Evolutionary conservation across 177 flowering plant species (phyloP), one percentile per base, ranked within the genome.

Genomic region (Vitis hybrid): DNA sequence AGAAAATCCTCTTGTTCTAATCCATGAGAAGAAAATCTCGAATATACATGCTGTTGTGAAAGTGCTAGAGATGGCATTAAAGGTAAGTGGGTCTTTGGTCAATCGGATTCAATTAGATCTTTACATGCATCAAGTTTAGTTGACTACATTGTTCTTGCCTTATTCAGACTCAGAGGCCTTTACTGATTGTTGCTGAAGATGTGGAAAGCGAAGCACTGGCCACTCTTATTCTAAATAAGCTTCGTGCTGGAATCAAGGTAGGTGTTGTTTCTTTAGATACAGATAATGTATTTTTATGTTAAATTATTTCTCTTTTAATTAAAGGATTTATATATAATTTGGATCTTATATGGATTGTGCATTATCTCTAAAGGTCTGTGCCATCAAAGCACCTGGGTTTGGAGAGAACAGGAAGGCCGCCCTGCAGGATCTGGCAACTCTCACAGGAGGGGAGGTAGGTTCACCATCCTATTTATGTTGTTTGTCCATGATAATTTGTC

Each of bases 301-400:
- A 51, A 1, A 4, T 2, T 6, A 9, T 65, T 18, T 27, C 24
- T 51, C n/a, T 7, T 67, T 4, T 35, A 35, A 35, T 35, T 35
- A 35, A 32, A 30, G 10, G 21, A 52, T 1, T 51, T n/a, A 30
- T 24, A 13, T 46, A 50, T 24, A 8, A 52, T 51, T 19, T 57
- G 40, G 52, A 18, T 19, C 32, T 55, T 21, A 59, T 21, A 17
- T 50, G 64, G 35, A 52, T 62, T 32, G 4, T 50, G 18, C 50
- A 35, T 57, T 64, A 19, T 11, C 52, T 32, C 54, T 60, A 6
- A 65, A 94, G 98, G 94, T 93, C 14, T 93, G 97, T 82, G 93
- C 97, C 40, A 81, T 93, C 12, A 96, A 96, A 77, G 97, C 98
- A 13, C 98, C 98, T 70, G 98, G 97, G 9, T 96, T 93, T 86